Conservation (phyloP, 2,329 filamentous ascomycete genomes). For the Aureobasidium sp. region DNA sequence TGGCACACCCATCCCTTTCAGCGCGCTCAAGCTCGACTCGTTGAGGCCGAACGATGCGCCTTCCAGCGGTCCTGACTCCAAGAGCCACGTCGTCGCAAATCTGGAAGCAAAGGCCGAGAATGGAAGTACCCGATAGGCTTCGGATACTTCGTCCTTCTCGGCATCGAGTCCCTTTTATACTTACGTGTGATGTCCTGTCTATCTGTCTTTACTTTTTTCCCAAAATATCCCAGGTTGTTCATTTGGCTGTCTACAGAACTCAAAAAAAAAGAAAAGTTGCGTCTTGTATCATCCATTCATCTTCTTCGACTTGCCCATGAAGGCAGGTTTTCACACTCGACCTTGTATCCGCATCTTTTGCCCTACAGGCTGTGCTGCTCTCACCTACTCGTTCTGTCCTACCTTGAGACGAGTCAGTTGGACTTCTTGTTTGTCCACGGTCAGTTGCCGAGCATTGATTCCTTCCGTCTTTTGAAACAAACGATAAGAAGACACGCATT, state of each 20-base stretch:
- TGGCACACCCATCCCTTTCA: slow-evolving; percentile 57
- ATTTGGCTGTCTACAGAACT: background rate
- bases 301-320: background rate
- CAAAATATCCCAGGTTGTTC: slow-evolving; percentile 5
- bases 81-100: slow-evolving; percentile 23
- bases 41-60: slow-evolving; percentile 25
- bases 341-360: background rate
- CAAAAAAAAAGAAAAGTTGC: slow-evolving; percentile 9
- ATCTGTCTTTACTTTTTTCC: background rate
- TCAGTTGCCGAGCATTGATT: no score
- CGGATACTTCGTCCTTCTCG: background rate
- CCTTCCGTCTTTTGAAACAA: no score
- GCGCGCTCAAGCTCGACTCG: slow-evolving; percentile 39
- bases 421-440: background rate
- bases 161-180: background rate
- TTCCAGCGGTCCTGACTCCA: slow-evolving; percentile 22
- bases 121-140: background rate
- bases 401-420: no score
- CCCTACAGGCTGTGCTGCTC: background rate
- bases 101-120: slow-evolving; percentile 20
- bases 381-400: background rate
- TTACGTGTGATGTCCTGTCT: background rate
- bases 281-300: background rate
- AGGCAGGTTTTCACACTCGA: no score
- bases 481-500: background rate